A percentile compares a stretch with the other conserved stretches of the same genome.
Evolutionary conservation across 257 asterid species (phyloP).

Genomic region (Haberlea rhodopensis): DNA sequence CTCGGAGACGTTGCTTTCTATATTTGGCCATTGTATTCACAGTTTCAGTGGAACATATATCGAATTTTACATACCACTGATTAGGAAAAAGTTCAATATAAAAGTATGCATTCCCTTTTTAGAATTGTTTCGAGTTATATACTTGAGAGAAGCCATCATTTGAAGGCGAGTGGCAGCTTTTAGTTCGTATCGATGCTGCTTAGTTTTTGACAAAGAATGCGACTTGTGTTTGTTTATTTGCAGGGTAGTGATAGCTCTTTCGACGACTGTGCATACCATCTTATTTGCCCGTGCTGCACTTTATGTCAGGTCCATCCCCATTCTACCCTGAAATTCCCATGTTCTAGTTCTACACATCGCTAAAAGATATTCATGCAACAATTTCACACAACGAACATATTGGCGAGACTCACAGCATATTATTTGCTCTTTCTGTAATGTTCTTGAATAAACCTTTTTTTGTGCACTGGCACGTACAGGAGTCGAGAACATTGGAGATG

Average conservation of each 20-base stretch:
- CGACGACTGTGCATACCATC: conserved; percentile 78
- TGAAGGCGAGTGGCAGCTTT: neutral
- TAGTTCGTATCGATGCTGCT: neutral
- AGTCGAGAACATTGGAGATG: conserved; percentile 93
- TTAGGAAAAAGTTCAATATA: conserved; percentile 78
- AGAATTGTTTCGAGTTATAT: neutral
- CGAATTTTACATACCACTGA: conserved; percentile 69
- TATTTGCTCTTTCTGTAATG: neutral
- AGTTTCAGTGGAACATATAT: conserved; percentile 52
- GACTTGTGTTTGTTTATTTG: conserved; percentile 23
- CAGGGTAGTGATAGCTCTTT: conserved; percentile 73
- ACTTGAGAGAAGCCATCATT: neutral
- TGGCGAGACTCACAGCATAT: no score
- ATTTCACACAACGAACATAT: no score
- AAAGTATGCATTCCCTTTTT: conserved; percentile 46
- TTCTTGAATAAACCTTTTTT: neutral
- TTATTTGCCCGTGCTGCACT: conserved; percentile 90
- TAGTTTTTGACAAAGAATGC: conserved; percentile 17
- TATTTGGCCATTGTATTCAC: conserved; percentile 61
- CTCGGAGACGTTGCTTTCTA: conserved; percentile 51
- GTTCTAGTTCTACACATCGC: neutral
- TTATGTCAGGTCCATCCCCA: conserved; percentile 65
- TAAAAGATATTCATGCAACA: neutral
- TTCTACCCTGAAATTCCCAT: neutral
- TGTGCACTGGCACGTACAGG: conserved; percentile 47